These are phyloP conservation scores for Serendipita sp. DNA, from an alignment of 768 basidiomycete genomes.

Conservation along the genomic window DNA sequence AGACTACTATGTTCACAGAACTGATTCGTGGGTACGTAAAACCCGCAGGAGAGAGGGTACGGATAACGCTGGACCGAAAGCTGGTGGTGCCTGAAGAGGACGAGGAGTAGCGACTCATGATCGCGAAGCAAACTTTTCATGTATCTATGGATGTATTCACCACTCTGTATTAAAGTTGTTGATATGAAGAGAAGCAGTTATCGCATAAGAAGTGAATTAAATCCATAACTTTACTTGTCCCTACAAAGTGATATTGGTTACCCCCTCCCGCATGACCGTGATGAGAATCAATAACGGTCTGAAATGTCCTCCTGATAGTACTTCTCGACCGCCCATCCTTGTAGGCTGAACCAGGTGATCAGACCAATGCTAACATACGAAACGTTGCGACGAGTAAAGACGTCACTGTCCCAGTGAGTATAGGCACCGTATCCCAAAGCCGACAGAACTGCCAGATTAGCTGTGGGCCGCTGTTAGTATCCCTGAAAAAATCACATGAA, in stretches of 20 bases:
- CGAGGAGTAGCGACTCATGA: not conserved
- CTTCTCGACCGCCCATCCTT: slow-evolving; percentile 2
- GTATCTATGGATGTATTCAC: too few relatives aligned
- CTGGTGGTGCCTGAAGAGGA: not conserved
- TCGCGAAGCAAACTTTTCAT: too few relatives aligned
- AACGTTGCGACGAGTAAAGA: not conserved
- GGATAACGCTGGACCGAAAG: not conserved
- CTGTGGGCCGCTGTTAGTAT: slow-evolving; percentile 16
- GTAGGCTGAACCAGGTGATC: not conserved
- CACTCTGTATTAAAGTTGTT: too few relatives aligned
- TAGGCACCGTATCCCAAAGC: slow-evolving; percentile 48
- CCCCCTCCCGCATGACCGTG: too few relatives aligned
- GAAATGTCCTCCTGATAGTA: not conserved
- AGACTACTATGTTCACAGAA: not conserved
- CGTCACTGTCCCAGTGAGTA: slow-evolving; percentile 37
- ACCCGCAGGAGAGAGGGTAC: not conserved
- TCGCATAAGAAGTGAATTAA: too few relatives aligned
- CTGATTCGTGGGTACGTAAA: not conserved
- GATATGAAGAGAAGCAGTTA: too few relatives aligned
- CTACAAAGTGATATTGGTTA: too few relatives aligned
- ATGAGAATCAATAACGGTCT: not conserved
- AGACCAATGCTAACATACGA: not conserved
- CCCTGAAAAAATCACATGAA: not conserved
- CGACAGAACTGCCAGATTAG: slow-evolving; percentile 48
- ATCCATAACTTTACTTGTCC: too few relatives aligned